A percentile compares a stretch with the other conserved stretches of the same genome.
These are phyloP conservation scores for Penicillium psychrofluorescens DNA, from an alignment of 495 filamentous ascomycete species.

Conservation along the genomic window DNA sequence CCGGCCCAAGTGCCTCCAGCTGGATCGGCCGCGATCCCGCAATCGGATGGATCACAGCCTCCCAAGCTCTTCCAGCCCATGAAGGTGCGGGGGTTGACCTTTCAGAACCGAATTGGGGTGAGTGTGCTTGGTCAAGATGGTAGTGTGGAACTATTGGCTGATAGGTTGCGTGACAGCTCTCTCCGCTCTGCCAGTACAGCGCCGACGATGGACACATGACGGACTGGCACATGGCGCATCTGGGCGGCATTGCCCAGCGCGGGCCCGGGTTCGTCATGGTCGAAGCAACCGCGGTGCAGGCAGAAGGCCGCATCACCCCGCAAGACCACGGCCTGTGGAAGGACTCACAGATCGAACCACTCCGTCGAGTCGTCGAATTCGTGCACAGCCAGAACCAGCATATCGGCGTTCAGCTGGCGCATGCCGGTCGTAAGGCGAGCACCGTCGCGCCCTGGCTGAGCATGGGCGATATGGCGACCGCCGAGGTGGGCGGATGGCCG, in stretches of 20 bases:
- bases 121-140: neutral
- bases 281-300: slow-evolving; percentile 59
- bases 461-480: slow-evolving; percentile 33
- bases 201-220: slow-evolving; percentile 52
- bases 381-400: slow-evolving; percentile 58
- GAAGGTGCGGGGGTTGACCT: slow-evolving; percentile 47
- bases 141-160: no score
- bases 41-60: slow-evolving; percentile 44
- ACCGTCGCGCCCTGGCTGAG: slow-evolving; percentile 62
- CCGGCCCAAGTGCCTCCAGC: slow-evolving; percentile 52
- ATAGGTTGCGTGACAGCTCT: slow-evolving; percentile 13
- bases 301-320: slow-evolving; percentile 65
- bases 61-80: slow-evolving; percentile 64
- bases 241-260: slow-evolving; percentile 48
- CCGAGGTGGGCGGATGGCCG: slow-evolving; percentile 55
- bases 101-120: slow-evolving; percentile 53
- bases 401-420: slow-evolving; percentile 60
- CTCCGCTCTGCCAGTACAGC: slow-evolving; percentile 61
- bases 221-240: slow-evolving; percentile 49
- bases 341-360: slow-evolving; percentile 55
- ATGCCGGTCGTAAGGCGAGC: slow-evolving; percentile 68
- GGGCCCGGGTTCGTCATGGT: slow-evolving; percentile 58
- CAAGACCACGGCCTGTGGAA: slow-evolving; percentile 63
- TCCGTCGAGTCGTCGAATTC: slow-evolving; percentile 56
- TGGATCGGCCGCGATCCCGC: slow-evolving; percentile 54